Conservation (phyloP, 768 basidiomycete genomes). For the Boletus tomentosulus region DNA sequence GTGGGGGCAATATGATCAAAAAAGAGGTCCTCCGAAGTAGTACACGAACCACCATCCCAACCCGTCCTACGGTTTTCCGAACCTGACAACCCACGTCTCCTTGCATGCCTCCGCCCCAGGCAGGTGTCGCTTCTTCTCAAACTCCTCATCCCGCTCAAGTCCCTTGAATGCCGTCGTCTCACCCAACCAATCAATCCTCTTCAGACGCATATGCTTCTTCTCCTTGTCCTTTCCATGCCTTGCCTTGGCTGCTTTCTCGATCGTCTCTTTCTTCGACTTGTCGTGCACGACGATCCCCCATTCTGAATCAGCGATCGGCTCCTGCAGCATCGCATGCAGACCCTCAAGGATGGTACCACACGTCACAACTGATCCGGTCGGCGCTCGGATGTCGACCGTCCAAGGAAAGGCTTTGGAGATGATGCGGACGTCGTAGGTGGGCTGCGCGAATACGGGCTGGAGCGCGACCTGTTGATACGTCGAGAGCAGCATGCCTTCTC, state of each 20-base stretch:
- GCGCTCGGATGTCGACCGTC: conserved; percentile 51
- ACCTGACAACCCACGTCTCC: conserved; percentile 61
- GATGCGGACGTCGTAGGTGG: conserved; percentile 40
- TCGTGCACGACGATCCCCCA: conserved; percentile 55
- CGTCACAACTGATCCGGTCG: conserved; percentile 32
- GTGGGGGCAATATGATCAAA: neutral
- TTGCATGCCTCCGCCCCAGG: conserved; percentile 39
- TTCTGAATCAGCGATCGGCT: conserved; percentile 58
- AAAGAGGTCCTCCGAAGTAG: neutral
- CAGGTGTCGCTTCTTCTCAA: conserved; percentile 45
- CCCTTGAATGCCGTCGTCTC: conserved; percentile 57
- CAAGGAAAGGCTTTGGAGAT: conserved; percentile 64
- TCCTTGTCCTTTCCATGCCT: conserved; percentile 35
- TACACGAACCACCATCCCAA: neutral
- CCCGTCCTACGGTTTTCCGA: conserved; percentile 30
- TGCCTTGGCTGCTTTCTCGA: conserved; percentile 50
- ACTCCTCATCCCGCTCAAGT: conserved; percentile 56
- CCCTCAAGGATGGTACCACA: conserved; percentile 55
- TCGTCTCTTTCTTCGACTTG: conserved; percentile 38
- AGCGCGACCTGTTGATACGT: conserved; percentile 39
- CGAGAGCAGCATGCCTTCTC: conserved; percentile 38
- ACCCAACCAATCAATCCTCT: conserved; percentile 64
- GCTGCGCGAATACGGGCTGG: conserved; percentile 36
- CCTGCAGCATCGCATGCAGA: conserved; percentile 45
- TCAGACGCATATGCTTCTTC: conserved; percentile 34